Percentiles rank a stretch among this genome's conserved stretches.
These are phyloP conservation scores for Colletotrichum lini DNA, from an alignment of 2,329 filamentous ascomycete genomes.

Conservation along the genomic window DNA sequence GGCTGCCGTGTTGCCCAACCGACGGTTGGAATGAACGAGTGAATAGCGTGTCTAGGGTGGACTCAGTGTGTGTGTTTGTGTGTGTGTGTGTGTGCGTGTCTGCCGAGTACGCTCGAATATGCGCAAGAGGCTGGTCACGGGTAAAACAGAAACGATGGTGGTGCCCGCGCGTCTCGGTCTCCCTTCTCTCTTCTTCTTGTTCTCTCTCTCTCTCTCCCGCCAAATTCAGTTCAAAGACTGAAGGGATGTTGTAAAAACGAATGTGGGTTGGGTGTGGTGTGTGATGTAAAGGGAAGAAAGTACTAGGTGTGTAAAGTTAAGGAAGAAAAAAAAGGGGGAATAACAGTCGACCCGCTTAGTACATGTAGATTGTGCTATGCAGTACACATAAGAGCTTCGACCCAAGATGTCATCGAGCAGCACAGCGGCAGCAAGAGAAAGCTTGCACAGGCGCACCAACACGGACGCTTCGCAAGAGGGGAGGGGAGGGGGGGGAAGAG, in stretches of 20 bases:
- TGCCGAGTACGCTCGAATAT: background rate
- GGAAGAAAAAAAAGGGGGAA: constrained; percentile 2
- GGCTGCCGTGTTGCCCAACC: constrained; percentile 38
- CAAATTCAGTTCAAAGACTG: constrained; percentile 3
- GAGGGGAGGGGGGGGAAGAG: no score
- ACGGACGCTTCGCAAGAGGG: constrained; percentile 15
- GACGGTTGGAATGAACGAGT: constrained; percentile 40
- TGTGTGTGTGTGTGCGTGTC: background rate
- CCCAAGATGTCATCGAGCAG: constrained; percentile 35
- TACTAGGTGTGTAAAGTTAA: background rate
- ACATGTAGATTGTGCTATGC: background rate
- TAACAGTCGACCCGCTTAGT: constrained; percentile 33
- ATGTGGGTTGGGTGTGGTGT: constrained; percentile 20
- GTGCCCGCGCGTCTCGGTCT: constrained; percentile 20
- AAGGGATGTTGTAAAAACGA: constrained; percentile 32
- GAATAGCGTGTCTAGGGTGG: constrained; percentile 35
- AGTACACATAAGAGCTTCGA: constrained; percentile 24
- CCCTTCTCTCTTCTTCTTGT: constrained; percentile 21
- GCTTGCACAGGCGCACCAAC: constrained; percentile 30
- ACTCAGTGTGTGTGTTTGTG: background rate
- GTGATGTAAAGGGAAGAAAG: constrained; percentile 18
- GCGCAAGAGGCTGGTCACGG: constrained; percentile 21
- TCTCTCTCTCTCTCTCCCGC: constrained; percentile 26
- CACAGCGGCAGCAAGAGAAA: background rate
- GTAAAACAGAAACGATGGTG: constrained; percentile 35